Evolutionary conservation across 768 basidiomycete genomes (phyloP).

Genomic region (Cystobasidium onofrii): DNA sequence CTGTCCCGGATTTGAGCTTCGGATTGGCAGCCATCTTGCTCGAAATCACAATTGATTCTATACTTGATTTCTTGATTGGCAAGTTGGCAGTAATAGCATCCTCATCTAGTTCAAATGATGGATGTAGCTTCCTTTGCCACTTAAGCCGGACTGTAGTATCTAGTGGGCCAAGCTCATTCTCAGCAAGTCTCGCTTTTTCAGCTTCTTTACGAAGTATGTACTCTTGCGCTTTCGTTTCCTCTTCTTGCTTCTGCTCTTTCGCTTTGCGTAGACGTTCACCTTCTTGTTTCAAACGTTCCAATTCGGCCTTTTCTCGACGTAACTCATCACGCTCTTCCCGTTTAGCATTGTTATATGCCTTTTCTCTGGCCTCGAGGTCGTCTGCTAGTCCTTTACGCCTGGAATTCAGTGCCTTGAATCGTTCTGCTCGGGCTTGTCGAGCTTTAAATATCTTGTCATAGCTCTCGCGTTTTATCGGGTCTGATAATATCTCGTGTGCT

Average conservation of each 20-base stretch:
- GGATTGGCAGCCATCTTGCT: constrained; percentile 31
- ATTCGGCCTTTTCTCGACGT: constrained; percentile 30
- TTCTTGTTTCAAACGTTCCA: constrained; percentile 39
- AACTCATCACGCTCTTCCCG: constrained; percentile 28
- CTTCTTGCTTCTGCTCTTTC: constrained; percentile 16
- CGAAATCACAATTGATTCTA: constrained; percentile 38
- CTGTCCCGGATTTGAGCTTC: constrained; percentile 34
- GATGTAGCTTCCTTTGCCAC: constrained; percentile 31
- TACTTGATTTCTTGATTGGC: constrained; percentile 6
- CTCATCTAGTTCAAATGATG: not conserved
- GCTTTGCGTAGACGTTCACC: constrained; percentile 35
- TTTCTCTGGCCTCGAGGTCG: constrained; percentile 38
- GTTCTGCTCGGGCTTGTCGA: constrained; percentile 30
- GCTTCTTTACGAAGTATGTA: not conserved
- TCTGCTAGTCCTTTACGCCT: constrained; percentile 39
- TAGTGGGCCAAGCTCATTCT: constrained; percentile 37
- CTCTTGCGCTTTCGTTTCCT: not conserved
- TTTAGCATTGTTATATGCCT: constrained; percentile 35
- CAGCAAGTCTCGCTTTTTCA: not conserved
- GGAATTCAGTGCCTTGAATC: constrained; percentile 39
- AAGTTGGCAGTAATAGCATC: not conserved
- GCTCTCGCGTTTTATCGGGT: constrained; percentile 34
- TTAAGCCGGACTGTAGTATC: constrained; percentile 41
- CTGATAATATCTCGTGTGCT: constrained; percentile 38
- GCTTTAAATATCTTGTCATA: constrained; percentile 35